Evolutionary conservation across 2,329 filamentous ascomycete species (phyloP).

Genomic region (Fusarium transvaalense): DNA sequence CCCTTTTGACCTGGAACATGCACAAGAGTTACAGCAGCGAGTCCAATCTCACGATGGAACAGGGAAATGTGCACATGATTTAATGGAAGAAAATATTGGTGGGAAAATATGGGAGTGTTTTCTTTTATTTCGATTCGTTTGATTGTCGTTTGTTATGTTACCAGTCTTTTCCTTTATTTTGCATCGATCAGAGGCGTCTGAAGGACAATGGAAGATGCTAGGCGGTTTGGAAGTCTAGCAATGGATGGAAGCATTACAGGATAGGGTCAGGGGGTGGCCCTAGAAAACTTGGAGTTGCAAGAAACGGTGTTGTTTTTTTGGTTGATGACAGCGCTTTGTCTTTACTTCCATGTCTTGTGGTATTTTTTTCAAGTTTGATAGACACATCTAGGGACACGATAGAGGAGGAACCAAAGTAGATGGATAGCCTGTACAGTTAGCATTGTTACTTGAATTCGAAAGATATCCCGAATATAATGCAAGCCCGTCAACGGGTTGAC

Average conservation of each 20-base stretch:
- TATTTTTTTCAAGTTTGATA: constrained; percentile 29
- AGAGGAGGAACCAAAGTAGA: constrained; percentile 36
- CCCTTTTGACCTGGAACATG: not conserved
- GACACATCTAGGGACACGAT: constrained; percentile 23
- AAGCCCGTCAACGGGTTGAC: constrained; percentile 12
- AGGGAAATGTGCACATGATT: constrained; percentile 37
- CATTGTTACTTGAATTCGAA: constrained; percentile 21
- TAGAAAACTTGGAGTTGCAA: constrained; percentile 36
- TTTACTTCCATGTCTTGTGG: constrained; percentile 16
- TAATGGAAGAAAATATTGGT: constrained; percentile 31
- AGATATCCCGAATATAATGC: constrained; percentile 17
- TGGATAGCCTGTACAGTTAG: constrained; percentile 42
- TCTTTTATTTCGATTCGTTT: constrained; percentile 36
- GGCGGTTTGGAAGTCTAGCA: constrained; percentile 16
- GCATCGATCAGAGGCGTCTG: constrained; percentile 41
- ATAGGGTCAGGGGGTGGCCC: constrained; percentile 27
- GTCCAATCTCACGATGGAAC: constrained; percentile 36
- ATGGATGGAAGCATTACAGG: constrained; percentile 23
- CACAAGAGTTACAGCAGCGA: constrained; percentile 30
- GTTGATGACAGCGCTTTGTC: constrained; percentile 25
- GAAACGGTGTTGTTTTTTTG: constrained; percentile 21
- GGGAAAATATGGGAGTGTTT: constrained; percentile 31
- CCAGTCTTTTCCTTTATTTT: constrained; percentile 25
- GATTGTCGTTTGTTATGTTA: constrained; percentile 38
- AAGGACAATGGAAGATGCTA: constrained; percentile 14